Conservation (phyloP, 2,329 filamentous ascomycete species). For the Chrysosporium queenslandicum region DNA sequence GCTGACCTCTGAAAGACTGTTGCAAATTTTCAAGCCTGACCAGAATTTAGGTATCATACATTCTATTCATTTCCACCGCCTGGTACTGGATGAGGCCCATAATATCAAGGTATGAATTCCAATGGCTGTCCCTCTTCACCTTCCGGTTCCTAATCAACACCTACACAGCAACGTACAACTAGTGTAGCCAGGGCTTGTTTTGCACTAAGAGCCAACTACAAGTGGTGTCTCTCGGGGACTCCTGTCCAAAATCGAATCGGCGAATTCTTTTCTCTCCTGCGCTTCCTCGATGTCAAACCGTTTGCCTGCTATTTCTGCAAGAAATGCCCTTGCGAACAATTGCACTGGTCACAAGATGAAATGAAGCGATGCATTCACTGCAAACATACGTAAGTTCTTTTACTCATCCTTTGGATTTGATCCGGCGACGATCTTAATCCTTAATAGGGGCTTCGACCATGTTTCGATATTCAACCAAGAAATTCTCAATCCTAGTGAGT, state of each 20-base stretch:
- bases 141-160: neutral
- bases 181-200: slow-evolving; percentile 94
- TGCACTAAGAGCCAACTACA: slow-evolving; percentile 74
- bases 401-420: neutral
- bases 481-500: slow-evolving; percentile 64
- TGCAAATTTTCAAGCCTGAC: slow-evolving; percentile 4
- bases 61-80: slow-evolving; percentile 72
- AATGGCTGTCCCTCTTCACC: neutral
- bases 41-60: slow-evolving; percentile 58
- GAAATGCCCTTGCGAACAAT: slow-evolving; percentile 63
- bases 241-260: slow-evolving; percentile 95
- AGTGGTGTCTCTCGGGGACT: slow-evolving; percentile 92
- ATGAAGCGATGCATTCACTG: slow-evolving; percentile 63
- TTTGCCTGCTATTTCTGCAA: slow-evolving; percentile 95
- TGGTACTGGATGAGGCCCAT: slow-evolving; percentile 91
- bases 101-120: slow-evolving; percentile 64
- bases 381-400: slow-evolving; percentile 41
- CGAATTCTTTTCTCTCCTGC: slow-evolving; percentile 88
- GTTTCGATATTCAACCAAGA: slow-evolving; percentile 91
- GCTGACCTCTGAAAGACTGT: neutral
- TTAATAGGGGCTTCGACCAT: slow-evolving; percentile 48
- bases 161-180: slow-evolving; percentile 58
- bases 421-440: slow-evolving; percentile 14
- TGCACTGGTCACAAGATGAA: slow-evolving; percentile 74
- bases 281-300: slow-evolving; percentile 78